Conservation (phyloP, 345 rosid genomes). For the Theobroma cacao region DNA sequence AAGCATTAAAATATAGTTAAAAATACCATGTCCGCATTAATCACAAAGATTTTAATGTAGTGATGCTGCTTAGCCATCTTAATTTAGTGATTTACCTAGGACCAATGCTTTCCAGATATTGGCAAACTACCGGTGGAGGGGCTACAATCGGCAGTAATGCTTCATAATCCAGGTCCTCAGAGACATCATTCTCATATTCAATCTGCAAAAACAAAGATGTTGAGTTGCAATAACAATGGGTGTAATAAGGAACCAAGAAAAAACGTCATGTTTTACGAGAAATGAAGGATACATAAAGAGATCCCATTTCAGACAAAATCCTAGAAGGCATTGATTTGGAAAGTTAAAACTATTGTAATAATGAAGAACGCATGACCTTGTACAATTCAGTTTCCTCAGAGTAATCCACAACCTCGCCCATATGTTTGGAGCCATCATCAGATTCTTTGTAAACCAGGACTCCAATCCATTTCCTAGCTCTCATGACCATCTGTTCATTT, state of each 20-base stretch:
- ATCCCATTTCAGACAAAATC: not conserved
- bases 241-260: not conserved
- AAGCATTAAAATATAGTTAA: no score
- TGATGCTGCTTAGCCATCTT: no score
- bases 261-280: not conserved
- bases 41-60: no score
- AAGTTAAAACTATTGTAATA: no score
- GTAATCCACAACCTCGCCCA: slow-evolving; percentile 7
- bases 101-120: not conserved
- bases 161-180: not conserved
- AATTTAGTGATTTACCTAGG: no score
- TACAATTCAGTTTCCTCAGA: not conserved
- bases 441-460: not conserved
- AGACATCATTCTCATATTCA: not conserved
- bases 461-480: slow-evolving; percentile 6
- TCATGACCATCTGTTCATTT: not conserved
- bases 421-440: not conserved
- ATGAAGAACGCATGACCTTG: not conserved
- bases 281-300: not conserved
- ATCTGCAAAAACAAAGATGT: not conserved
- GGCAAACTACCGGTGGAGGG: not conserved
- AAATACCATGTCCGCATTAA: no score
- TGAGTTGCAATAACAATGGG: not conserved
- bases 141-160: not conserved
- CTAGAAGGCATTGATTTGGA: not conserved